These are phyloP conservation scores for Lentinula boryana DNA, from an alignment of 768 basidiomycete species.

Conservation along the genomic window DNA sequence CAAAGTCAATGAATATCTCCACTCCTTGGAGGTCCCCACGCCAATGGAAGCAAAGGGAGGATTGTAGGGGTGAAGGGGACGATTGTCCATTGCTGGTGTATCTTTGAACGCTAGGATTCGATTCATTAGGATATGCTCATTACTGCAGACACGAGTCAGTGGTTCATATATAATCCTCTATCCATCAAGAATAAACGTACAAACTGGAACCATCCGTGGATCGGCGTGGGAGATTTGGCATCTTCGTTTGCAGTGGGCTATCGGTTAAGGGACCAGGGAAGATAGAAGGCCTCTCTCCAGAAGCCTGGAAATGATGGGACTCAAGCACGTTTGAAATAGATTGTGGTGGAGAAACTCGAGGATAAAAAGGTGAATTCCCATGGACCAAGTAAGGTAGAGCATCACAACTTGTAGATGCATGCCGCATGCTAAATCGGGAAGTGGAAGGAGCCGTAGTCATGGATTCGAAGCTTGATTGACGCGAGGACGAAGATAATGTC, in stretches of 20 bases:
- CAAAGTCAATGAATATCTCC: constrained; percentile 60
- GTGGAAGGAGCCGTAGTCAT: background rate
- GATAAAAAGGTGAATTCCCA: background rate
- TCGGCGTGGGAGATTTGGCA: background rate
- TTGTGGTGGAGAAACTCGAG: constrained; percentile 1
- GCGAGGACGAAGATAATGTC: constrained; percentile 1
- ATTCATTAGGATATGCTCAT: background rate
- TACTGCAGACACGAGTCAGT: background rate
- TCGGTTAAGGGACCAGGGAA: background rate
- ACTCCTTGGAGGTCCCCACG: constrained; percentile 45
- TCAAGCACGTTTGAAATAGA: constrained; percentile 5
- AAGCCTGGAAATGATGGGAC: background rate
- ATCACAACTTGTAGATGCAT: background rate
- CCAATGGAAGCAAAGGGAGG: constrained; percentile 37
- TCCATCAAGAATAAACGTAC: background rate
- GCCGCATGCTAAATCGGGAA: background rate
- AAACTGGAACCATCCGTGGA: background rate
- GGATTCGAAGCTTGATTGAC: constrained; percentile 8
- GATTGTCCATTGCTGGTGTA: constrained; percentile 7
- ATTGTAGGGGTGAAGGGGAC: constrained; percentile 19
- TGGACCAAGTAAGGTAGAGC: background rate
- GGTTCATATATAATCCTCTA: background rate
- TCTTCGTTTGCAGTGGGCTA: background rate
- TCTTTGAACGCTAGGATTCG: constrained; percentile 1
- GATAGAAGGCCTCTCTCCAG: background rate